Evolutionary conservation across 148 eudicot genomes (phyloP).

Genomic region (Drosera capensis): DNA sequence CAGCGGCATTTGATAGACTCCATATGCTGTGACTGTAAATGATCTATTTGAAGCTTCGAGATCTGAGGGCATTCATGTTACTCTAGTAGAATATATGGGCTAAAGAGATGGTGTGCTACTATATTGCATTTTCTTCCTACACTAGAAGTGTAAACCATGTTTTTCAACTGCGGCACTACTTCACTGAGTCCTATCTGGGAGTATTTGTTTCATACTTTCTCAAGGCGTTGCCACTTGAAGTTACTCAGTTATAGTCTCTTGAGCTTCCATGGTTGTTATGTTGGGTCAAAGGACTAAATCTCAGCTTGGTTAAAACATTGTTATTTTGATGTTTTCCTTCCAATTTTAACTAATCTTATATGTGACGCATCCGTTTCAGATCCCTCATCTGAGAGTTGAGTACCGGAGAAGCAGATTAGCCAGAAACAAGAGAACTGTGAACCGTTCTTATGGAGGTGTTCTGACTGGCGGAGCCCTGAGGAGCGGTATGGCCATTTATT

Average conservation of each 20-base stretch:
- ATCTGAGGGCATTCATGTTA: conserved; percentile 9
- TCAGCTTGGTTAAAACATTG: neutral
- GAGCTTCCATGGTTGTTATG: too few species aligned
- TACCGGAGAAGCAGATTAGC: conserved; percentile 67
- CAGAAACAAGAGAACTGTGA: conserved; percentile 66
- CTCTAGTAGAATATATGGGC: too few species aligned
- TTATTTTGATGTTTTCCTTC: neutral
- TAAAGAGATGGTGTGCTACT: too few species aligned
- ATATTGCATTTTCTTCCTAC: too few species aligned
- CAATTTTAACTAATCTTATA: too few species aligned
- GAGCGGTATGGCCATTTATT: conserved; percentile 52
- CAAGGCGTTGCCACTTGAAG: too few species aligned
- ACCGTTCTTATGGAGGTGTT: conserved; percentile 65
- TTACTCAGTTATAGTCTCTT: too few species aligned
- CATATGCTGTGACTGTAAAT: conserved; percentile 2
- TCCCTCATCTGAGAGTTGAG: conserved; percentile 71
- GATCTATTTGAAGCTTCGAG: conserved; percentile 7
- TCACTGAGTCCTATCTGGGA: too few species aligned
- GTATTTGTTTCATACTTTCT: too few species aligned
- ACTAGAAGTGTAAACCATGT: neutral
- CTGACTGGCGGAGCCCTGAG: conserved; percentile 58
- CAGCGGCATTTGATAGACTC: conserved; percentile 3
- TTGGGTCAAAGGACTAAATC: too few species aligned
- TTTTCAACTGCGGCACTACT: too few species aligned
- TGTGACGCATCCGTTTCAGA: conserved; percentile 20